Conservation (phyloP, 1,284 basidiomycete genomes). For the Quambalaria eucalypti region DNA sequence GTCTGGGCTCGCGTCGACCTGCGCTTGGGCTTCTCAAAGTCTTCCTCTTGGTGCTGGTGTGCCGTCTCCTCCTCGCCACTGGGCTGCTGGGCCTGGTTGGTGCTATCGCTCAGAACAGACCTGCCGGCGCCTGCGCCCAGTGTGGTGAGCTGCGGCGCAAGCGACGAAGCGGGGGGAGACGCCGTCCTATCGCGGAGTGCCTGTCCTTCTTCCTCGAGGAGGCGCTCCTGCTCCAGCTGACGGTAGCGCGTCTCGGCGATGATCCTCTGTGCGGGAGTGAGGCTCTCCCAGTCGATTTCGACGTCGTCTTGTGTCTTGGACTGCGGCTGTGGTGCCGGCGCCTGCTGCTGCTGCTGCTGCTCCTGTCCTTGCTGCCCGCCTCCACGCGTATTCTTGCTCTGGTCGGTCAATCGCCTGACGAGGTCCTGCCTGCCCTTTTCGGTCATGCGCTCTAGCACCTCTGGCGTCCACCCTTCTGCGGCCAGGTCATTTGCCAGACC, state of each 20-base stretch:
- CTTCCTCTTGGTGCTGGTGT: too few relatives aligned
- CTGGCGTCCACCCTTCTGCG: neutral
- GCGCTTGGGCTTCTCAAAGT: too few relatives aligned
- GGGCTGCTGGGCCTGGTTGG: constrained; percentile 10
- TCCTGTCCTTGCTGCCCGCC: neutral
- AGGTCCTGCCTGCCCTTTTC: neutral
- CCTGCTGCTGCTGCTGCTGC: neutral
- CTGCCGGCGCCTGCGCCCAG: too few relatives aligned
- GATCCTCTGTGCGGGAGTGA: constrained; percentile 37
- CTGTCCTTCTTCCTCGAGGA: too few relatives aligned
- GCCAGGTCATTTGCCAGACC: neutral
- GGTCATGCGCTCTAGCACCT: neutral
- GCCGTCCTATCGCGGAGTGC: too few relatives aligned
- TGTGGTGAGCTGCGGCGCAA: too few relatives aligned
- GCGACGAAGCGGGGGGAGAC: too few relatives aligned
- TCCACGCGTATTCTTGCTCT: neutral
- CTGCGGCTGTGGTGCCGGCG: neutral
- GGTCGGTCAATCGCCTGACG: neutral
- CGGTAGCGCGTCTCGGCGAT: constrained; percentile 32
- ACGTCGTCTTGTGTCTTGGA: neutral
- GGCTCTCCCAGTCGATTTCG: constrained; percentile 5
- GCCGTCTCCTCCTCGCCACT: too few relatives aligned
- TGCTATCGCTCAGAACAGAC: too few relatives aligned
- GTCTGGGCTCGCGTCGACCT: too few relatives aligned
- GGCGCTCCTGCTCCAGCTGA: constrained; percentile 22